phyloP scores from a whole-genome alignment of 768 basidiomycete species.

The Amanita inopinata region DNA sequence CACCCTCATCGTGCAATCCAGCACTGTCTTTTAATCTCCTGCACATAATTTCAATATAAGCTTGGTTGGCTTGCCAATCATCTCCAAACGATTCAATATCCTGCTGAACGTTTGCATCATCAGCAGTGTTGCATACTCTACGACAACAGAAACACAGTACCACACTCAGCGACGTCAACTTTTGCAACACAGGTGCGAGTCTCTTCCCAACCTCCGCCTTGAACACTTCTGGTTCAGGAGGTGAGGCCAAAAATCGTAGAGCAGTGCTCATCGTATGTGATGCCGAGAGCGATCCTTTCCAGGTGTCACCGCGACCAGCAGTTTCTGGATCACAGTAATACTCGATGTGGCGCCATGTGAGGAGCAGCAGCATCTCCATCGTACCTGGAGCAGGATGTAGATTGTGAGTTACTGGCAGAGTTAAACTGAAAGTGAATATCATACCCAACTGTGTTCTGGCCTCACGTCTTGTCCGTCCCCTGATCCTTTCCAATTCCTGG shows the following conservation, averaged over 20 bases:
- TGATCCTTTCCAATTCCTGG: slow-evolving; percentile 46
- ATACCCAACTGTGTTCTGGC: slow-evolving; percentile 50
- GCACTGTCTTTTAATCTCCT: slow-evolving; percentile 57
- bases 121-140: slow-evolving; percentile 12
- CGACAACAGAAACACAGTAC: slow-evolving; percentile 12
- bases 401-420: not conserved
- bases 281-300: slow-evolving; percentile 4
- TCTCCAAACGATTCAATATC: slow-evolving; percentile 32
- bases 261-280: slow-evolving; percentile 32
- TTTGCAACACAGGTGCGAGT: slow-evolving; percentile 44
- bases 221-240: slow-evolving; percentile 50
- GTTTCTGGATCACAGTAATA: slow-evolving; percentile 41
- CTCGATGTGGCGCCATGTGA: slow-evolving; percentile 73
- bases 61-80: slow-evolving; percentile 55
- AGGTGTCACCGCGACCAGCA: slow-evolving; percentile 3
- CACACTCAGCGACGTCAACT: slow-evolving; percentile 39
- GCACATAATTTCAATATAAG: slow-evolving; percentile 71
- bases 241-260: slow-evolving; percentile 43
- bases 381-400: slow-evolving; percentile 33
- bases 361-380: slow-evolving; percentile 68
- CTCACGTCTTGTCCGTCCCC: slow-evolving; percentile 26
- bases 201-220: slow-evolving; percentile 44
- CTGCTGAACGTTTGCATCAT: slow-evolving; percentile 19
- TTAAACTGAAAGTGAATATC: slow-evolving; percentile 14
- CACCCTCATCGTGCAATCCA: slow-evolving; percentile 39